Conservation (phyloP, 176 grass and related monocot species). For the Carex littledalei region DNA sequence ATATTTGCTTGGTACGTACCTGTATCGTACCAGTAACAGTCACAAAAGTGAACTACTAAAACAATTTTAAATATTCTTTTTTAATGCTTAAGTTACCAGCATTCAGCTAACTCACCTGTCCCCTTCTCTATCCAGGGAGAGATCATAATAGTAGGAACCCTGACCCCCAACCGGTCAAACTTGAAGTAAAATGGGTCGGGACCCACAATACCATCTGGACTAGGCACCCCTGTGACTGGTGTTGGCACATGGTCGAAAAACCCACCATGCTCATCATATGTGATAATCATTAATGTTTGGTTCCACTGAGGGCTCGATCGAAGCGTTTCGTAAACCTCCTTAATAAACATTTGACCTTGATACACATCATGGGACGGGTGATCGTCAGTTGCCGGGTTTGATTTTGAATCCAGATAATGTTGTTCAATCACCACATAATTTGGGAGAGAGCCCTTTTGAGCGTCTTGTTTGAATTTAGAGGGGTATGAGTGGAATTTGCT, state of each 20-base stretch:
- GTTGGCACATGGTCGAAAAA: constrained; percentile 96
- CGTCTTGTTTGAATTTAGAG: constrained; percentile 39
- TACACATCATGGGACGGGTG: constrained; percentile 94
- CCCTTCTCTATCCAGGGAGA: constrained; percentile 85
- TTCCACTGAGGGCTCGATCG: constrained; percentile 84
- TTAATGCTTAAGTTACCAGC: neutral
- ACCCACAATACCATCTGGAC: constrained; percentile 75
- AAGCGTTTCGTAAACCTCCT: constrained; percentile 78
- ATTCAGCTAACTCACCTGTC: constrained; percentile 32
- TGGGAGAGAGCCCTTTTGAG: constrained; percentile 42
- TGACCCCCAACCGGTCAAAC: constrained; percentile 64
- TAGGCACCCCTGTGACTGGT: constrained; percentile 51
- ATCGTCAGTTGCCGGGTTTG: constrained; percentile 65
- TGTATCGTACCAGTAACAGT: neutral
- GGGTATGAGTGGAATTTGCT: constrained; percentile 59
- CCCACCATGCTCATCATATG: constrained; percentile 90
- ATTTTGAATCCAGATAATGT: constrained; percentile 69
- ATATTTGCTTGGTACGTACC: neutral
- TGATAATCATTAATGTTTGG: constrained; percentile 66
- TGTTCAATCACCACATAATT: constrained; percentile 91
- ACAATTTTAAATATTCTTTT: neutral
- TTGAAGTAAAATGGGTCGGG: constrained; percentile 70
- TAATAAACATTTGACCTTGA: constrained; percentile 81
- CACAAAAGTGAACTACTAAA: neutral
- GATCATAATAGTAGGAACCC: constrained; percentile 74